phyloP scores from a whole-genome alignment of 2,329 filamentous ascomycete species.

The Botrytis galanthina region DNA sequence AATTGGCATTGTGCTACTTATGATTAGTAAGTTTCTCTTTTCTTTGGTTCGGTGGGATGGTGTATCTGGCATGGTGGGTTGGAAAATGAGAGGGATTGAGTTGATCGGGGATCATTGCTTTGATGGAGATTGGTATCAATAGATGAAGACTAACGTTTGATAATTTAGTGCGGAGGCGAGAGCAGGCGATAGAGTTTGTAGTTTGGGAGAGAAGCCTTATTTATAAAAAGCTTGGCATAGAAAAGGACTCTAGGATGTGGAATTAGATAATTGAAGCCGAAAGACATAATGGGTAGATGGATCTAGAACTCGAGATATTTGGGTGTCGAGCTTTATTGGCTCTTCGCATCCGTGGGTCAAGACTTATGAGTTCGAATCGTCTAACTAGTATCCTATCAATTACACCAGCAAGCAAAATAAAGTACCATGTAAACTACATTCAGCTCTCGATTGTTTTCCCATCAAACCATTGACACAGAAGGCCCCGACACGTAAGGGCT shows the following conservation, averaged over 20 bases:
- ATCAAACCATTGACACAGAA: background rate
- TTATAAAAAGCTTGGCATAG: background rate
- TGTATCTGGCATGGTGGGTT: no score
- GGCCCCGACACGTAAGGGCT: background rate
- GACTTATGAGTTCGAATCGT: background rate
- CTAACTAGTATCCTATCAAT: background rate
- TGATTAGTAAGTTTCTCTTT: slow-evolving; percentile 12
- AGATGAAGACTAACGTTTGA: background rate
- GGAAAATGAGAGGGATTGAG: background rate
- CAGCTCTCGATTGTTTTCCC: background rate
- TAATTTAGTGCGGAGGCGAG: background rate
- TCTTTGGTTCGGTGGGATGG: background rate
- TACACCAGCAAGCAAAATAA: background rate
- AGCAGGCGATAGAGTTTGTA: slow-evolving; percentile 12
- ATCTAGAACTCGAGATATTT: background rate
- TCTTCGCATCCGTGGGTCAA: background rate
- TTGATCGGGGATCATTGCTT: background rate
- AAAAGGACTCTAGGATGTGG: fast-evolving
- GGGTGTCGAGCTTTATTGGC: background rate
- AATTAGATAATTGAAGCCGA: no score
- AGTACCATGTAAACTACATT: background rate
- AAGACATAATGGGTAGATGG: background rate
- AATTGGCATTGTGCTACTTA: slow-evolving; percentile 23
- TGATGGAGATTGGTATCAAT: background rate
- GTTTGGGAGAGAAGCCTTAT: slow-evolving; percentile 6